Conservation (phyloP, 441 rosid species). For the Populus hybrid region DNA sequence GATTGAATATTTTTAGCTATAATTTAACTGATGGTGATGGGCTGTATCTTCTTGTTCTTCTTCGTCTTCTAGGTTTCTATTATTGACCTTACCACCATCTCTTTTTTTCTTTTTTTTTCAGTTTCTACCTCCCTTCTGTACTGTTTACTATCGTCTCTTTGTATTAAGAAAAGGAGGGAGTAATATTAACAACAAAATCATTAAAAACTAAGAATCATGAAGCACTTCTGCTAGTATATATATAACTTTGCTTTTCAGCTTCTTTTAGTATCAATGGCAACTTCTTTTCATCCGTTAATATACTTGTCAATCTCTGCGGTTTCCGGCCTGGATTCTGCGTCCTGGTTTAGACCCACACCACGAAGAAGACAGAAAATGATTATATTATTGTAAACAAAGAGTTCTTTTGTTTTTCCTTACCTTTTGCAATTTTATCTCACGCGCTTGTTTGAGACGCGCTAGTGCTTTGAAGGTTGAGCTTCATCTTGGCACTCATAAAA, state of each 20-base stretch:
- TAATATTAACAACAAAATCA: neutral
- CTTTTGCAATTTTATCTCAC: neutral
- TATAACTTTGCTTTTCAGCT: no score
- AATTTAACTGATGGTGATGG: neutral
- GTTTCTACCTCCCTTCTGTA: neutral
- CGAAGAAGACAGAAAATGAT: neutral
- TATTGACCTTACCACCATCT: neutral
- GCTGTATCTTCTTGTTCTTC: neutral
- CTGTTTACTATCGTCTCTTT: neutral
- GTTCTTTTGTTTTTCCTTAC: neutral
- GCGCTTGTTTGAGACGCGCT: neutral
- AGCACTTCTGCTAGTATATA: neutral
- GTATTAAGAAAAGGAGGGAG: neutral
- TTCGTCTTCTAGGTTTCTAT: conserved; percentile 11
- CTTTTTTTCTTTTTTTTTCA: neutral
- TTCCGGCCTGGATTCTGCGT: neutral
- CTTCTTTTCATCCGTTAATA: neutral
- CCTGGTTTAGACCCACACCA: neutral
- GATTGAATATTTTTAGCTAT: neutral
- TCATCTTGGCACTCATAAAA: neutral
- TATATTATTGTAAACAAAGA: neutral
- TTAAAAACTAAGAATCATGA: neutral
- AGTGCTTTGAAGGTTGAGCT: neutral
- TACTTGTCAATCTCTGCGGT: neutral
- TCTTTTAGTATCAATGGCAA: neutral